Evolutionary conservation across 495 filamentous ascomycete species (phyloP).

Genomic region (Xylaria scruposa): DNA sequence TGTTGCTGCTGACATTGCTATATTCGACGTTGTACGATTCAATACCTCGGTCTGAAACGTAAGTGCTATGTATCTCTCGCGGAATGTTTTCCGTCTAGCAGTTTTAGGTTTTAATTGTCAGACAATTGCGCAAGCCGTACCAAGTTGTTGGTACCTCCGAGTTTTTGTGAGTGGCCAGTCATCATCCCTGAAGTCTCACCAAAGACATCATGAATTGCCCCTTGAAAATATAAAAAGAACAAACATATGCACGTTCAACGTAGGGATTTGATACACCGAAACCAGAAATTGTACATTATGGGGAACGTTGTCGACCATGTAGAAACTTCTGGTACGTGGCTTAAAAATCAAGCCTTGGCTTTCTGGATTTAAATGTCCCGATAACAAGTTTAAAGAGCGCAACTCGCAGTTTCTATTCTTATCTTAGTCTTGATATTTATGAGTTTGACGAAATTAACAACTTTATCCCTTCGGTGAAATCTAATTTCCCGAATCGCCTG

Average conservation of each 20-base stretch:
- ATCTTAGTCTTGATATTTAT: background rate
- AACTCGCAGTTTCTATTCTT: background rate
- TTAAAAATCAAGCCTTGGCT: background rate
- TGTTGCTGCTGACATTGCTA: background rate
- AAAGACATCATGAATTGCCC: background rate
- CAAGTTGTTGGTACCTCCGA: constrained; percentile 9
- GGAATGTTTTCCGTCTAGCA: background rate
- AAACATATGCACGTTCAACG: background rate
- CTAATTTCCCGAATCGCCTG: no score
- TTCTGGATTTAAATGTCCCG: background rate
- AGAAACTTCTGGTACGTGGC: background rate
- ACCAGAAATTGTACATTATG: background rate
- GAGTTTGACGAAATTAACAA: background rate
- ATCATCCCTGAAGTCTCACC: background rate
- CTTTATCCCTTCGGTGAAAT: background rate
- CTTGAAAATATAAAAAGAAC: background rate
- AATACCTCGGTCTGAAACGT: background rate
- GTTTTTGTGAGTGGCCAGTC: background rate
- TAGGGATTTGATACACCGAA: background rate
- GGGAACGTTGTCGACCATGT: background rate
- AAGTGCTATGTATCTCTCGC: background rate
- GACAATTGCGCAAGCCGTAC: constrained; percentile 15
- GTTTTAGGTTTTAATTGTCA: background rate
- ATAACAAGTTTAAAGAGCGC: background rate
- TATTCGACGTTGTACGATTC: background rate